phyloP scores from a whole-genome alignment of 1,284 basidiomycete species.

The Tilletia caries region DNA sequence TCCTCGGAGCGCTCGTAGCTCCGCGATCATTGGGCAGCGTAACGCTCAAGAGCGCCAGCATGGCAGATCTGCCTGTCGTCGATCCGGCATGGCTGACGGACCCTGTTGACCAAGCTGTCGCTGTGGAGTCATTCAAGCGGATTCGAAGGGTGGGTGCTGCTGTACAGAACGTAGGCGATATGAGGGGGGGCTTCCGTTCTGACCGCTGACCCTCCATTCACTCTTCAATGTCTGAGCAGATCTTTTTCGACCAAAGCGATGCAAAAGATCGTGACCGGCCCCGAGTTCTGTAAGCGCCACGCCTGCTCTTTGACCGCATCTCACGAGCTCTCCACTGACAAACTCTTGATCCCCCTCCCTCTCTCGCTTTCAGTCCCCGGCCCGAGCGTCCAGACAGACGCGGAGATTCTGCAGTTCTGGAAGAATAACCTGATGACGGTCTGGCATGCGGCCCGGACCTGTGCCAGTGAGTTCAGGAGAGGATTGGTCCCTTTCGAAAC shows the following conservation, averaged over 20 bases:
- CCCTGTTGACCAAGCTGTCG: slow-evolving; percentile 51
- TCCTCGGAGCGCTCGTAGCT: slow-evolving; percentile 35
- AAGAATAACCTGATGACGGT: slow-evolving; percentile 54
- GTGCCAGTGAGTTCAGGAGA: slow-evolving; percentile 17
- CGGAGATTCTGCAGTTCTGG: slow-evolving; percentile 55
- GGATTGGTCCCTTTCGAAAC: no score
- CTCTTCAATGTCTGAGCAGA: slow-evolving; percentile 28
- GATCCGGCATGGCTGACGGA: slow-evolving; percentile 52
- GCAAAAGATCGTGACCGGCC: slow-evolving; percentile 49
- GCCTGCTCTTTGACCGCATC: no score
- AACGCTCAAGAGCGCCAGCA: slow-evolving; percentile 51
- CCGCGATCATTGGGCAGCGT: slow-evolving; percentile 54
- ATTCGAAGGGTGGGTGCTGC: slow-evolving; percentile 15
- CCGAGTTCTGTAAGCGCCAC: slow-evolving; percentile 44
- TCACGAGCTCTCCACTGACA: background rate
- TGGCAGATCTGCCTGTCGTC: slow-evolving; percentile 56
- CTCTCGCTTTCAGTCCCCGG: slow-evolving; percentile 43
- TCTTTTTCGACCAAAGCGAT: slow-evolving; percentile 50
- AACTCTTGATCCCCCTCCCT: slow-evolving; percentile 43
- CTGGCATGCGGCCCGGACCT: slow-evolving; percentile 57
- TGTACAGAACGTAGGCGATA: no score
- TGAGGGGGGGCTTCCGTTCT: no score
- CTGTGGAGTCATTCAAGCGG: slow-evolving; percentile 30
- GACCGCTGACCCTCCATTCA: no score
- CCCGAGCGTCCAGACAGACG: slow-evolving; percentile 51